Evolutionary conservation across 2,329 filamentous ascomycete species (phyloP).

Genomic region (Fusarium oligoseptatum): DNA sequence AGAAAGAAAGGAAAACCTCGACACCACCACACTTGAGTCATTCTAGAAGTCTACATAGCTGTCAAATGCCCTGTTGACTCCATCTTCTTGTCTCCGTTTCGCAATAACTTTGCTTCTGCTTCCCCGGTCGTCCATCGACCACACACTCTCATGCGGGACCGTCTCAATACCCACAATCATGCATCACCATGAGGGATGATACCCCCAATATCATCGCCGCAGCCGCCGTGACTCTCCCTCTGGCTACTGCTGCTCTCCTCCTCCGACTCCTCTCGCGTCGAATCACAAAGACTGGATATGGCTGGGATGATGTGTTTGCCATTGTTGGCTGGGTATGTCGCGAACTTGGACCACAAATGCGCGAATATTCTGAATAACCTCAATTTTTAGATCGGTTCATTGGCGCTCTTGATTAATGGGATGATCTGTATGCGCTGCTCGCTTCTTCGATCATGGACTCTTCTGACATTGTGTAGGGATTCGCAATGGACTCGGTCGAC

Average conservation of each 20-base stretch:
- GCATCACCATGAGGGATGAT: slow-evolving; percentile 43
- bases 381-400: slow-evolving; percentile 25
- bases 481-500: slow-evolving; percentile 30
- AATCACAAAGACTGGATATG: slow-evolving; percentile 42
- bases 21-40: slow-evolving; percentile 1
- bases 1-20: slow-evolving; percentile 4
- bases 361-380: slow-evolving; percentile 3
- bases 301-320: slow-evolving; percentile 37
- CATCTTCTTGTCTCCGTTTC: background rate
- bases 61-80: slow-evolving; percentile 1
- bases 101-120: background rate
- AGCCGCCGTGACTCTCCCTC: slow-evolving; percentile 35
- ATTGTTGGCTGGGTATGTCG: slow-evolving; percentile 41
- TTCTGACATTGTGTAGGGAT: slow-evolving; percentile 18
- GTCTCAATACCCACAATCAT: slow-evolving; percentile 18
- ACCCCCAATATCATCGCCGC: slow-evolving; percentile 42
- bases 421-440: slow-evolving; percentile 28
- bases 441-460: background rate
- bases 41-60: background rate
- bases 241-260: slow-evolving; percentile 35
- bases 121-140: slow-evolving; percentile 6
- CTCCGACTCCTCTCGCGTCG: slow-evolving; percentile 37
- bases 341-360: background rate
- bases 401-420: slow-evolving; percentile 34
- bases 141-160: slow-evolving; percentile 10